Percentiles rank a stretch among this genome's conserved stretches.
These are phyloP conservation scores for Xylaria arbuscula DNA, from an alignment of 2,329 filamentous ascomycete species.

Conservation along the genomic window DNA sequence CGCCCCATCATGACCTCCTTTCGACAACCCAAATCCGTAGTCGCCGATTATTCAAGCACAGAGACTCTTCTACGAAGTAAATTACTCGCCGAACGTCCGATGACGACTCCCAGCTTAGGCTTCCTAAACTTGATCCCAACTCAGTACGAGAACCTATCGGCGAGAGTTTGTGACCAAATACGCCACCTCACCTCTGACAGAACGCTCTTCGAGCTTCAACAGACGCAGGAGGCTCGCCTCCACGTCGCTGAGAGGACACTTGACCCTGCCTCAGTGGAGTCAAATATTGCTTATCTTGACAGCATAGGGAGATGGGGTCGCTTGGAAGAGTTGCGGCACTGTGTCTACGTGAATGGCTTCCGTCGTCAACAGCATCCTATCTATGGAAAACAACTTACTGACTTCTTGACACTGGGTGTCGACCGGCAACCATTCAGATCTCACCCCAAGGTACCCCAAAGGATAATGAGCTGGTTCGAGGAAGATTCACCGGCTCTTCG, in stretches of 20 bases:
- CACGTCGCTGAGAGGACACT: slow-evolving; percentile 66
- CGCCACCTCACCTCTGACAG: slow-evolving; percentile 76
- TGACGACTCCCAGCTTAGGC: slow-evolving; percentile 74
- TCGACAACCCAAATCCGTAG: slow-evolving; percentile 84
- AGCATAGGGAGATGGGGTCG: slow-evolving; percentile 74
- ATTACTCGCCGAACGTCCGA: slow-evolving; percentile 70
- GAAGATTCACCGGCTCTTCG: slow-evolving; percentile 72
- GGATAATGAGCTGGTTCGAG: slow-evolving; percentile 79
- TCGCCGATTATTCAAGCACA: slow-evolving; percentile 77
- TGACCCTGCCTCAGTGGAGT: slow-evolving; percentile 74
- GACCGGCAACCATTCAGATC: slow-evolving; percentile 69
- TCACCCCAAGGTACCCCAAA: slow-evolving; percentile 68
- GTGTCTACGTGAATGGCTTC: slow-evolving; percentile 82
- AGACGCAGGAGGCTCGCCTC: slow-evolving; percentile 73
- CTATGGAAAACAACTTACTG: slow-evolving; percentile 83
- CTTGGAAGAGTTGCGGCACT: slow-evolving; percentile 83
- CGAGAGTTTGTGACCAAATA: slow-evolving; percentile 63
- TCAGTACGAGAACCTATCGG: slow-evolving; percentile 73
- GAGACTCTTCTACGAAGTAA: slow-evolving; percentile 76
- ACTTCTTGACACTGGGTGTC: slow-evolving; percentile 74
- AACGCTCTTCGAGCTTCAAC: slow-evolving; percentile 75
- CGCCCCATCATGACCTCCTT: slow-evolving; percentile 97
- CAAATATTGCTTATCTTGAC: slow-evolving; percentile 78
- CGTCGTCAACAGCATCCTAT: slow-evolving; percentile 83
- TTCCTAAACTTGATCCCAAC: slow-evolving; percentile 85